Evolutionary conservation across 2,329 filamentous ascomycete species (phyloP), one percentile per base, ranked within the genome.

Genomic region (Mycosphaerella arachidis): DNA sequence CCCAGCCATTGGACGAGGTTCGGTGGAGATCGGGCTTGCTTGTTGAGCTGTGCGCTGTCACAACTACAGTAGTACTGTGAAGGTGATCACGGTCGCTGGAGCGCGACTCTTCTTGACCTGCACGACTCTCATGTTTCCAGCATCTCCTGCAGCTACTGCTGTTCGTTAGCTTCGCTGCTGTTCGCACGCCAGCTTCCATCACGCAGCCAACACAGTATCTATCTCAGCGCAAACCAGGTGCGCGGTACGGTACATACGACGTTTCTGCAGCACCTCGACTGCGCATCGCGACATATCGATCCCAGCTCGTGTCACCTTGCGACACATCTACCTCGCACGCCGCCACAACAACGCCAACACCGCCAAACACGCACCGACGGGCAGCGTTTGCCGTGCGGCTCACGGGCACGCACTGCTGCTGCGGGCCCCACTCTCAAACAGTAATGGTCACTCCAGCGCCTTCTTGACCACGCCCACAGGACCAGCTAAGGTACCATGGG

Each of bases 401-500:
- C 2, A 12, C 27, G 30, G 50, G 50, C 50, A 35, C 27, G 30
- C 50, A 52, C 50, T 31, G 50, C 50, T 52, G 50, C 50, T 52
- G 50, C 50, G 50, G 50, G 50, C 50, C 50, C 50, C 50, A 20
- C 27, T 30, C 29, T 10, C 16, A 31, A 52, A 33, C 3, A 50
- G 30, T 52, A 35, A 52, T 52, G 50, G 27, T 52, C 50, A 31
- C 50, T 52, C 50, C 50, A 52, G 50, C 50, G 50, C 30, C 50
- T 35, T 20, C 24, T 24, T 24, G 24, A 20, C 30, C 40, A 43
- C 40, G 16, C 13, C 40, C 4, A 43, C 40, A 43, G 13, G 6
- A 35, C 27, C 10, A 35, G n/a, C 50, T 52, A 10, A 31, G 30
- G 50, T 2, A 52, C 27, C 35, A 80, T 80, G 78, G 77, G 76